These are phyloP conservation scores for Lunularia cruciata DNA, from an alignment of 225 moss, liverwort and hornwort species.

Conservation along the genomic window DNA sequence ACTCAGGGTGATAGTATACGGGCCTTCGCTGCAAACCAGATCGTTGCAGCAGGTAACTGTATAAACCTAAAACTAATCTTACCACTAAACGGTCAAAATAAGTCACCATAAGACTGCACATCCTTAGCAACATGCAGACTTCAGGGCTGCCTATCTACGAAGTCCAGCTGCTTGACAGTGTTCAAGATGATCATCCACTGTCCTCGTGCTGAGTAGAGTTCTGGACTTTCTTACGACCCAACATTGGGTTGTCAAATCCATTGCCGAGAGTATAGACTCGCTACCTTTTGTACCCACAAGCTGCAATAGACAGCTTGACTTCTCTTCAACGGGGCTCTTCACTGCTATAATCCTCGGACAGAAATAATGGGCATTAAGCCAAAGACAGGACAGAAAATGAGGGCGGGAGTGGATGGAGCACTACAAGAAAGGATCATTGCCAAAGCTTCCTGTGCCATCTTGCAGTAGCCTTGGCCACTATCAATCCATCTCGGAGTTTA, in stretches of 20 bases:
- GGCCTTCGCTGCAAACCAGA: background rate
- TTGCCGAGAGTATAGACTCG: background rate
- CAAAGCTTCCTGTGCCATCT: constrained; percentile 20
- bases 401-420: background rate
- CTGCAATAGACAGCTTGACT: background rate
- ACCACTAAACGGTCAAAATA: background rate
- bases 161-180: background rate
- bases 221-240: background rate
- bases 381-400: too few species aligned
- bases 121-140: background rate
- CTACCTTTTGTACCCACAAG: background rate
- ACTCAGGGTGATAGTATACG: background rate
- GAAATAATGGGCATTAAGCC: constrained; percentile 1
- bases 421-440: background rate
- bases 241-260: too few species aligned
- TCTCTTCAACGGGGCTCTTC: too few species aligned
- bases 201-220: background rate
- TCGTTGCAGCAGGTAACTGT: background rate
- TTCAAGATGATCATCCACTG: background rate
- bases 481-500: constrained; percentile 7
- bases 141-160: background rate
- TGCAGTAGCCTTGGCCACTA: constrained; percentile 9
- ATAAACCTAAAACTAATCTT: background rate
- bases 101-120: background rate
- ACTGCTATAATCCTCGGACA: background rate